These are phyloP conservation scores for Metarhizium album DNA, from an alignment of 2,329 filamentous ascomycete genomes.

Conservation along the genomic window DNA sequence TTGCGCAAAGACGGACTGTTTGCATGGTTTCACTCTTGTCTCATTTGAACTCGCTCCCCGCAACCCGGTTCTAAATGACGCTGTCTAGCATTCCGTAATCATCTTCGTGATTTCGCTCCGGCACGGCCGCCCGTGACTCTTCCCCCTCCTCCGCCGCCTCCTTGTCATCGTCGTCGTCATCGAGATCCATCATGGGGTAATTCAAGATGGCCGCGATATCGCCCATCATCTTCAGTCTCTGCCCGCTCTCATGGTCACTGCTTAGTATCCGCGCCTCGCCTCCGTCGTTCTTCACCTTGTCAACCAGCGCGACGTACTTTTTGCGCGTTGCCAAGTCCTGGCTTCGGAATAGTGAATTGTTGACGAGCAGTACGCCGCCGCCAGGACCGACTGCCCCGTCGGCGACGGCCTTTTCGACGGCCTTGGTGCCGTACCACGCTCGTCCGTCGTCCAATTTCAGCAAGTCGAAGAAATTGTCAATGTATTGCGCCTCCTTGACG, in stretches of 20 bases:
- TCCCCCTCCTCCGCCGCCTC: constrained; percentile 33
- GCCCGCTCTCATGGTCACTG: constrained; percentile 88
- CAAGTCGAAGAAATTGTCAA: constrained; percentile 73
- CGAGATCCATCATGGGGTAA: constrained; percentile 73
- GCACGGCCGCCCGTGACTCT: constrained; percentile 4
- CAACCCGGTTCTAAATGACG: constrained; percentile 19
- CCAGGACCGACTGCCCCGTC: constrained; percentile 83
- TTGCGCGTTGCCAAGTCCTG: constrained; percentile 66
- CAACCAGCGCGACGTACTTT: constrained; percentile 75
- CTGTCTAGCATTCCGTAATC: constrained; percentile 21
- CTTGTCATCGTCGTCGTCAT: constrained; percentile 66
- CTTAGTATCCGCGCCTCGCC: constrained; percentile 85
- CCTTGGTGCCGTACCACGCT: constrained; percentile 79
- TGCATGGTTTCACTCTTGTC: neutral
- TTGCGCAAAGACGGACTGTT: neutral
- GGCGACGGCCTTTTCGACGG: constrained; percentile 72
- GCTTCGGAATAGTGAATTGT: constrained; percentile 77
- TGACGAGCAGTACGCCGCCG: constrained; percentile 76
- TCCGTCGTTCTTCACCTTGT: constrained; percentile 76
- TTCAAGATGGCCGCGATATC: constrained; percentile 85
- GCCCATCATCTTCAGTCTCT: constrained; percentile 70
- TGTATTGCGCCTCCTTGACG: constrained; percentile 67
- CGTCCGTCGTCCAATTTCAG: constrained; percentile 76
- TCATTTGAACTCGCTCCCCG: constrained; percentile 1
- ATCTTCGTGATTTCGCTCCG: constrained; percentile 16